These are phyloP conservation scores for Alternaria arbusti DNA, from an alignment of 2,329 filamentous ascomycete genomes.

Conservation along the genomic window DNA sequence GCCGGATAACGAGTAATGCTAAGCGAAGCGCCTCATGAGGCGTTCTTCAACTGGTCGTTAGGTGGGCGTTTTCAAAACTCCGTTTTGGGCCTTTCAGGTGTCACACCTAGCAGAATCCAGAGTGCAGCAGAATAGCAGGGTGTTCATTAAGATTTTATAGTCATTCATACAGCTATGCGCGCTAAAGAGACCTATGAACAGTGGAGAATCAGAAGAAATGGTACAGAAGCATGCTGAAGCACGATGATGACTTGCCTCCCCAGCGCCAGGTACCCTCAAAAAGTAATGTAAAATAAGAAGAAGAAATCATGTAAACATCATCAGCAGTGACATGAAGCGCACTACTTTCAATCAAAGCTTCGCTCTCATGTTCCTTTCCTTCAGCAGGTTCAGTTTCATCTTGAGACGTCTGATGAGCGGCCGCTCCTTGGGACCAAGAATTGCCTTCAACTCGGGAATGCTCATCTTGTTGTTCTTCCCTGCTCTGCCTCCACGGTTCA, in stretches of 20 bases:
- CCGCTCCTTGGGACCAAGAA: conserved; percentile 25
- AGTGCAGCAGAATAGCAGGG: background rate
- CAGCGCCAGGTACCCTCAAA: conserved; percentile 4
- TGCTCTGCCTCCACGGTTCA: conserved; percentile 21
- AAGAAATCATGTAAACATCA: background rate
- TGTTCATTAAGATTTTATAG: background rate
- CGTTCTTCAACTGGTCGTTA: background rate
- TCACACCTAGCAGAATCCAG: too few species aligned
- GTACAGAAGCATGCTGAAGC: background rate
- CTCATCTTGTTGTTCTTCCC: conserved; percentile 28
- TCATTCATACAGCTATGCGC: background rate
- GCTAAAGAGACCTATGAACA: conserved; percentile 1
- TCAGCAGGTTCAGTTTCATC: conserved; percentile 2
- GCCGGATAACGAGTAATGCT: background rate
- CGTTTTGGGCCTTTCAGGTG: too few species aligned
- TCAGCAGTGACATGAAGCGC: background rate
- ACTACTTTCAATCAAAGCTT: background rate
- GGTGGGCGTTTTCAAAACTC: background rate
- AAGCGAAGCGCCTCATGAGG: background rate
- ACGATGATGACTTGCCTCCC: conserved; percentile 11
- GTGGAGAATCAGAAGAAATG: background rate
- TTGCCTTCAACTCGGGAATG: conserved; percentile 18
- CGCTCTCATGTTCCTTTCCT: background rate
- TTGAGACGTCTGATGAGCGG: conserved; percentile 20
- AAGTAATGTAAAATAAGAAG: background rate